phyloP scores from a whole-genome alignment of 169 alveolate genomes.

The Eimeria nieschulzi region DNA sequence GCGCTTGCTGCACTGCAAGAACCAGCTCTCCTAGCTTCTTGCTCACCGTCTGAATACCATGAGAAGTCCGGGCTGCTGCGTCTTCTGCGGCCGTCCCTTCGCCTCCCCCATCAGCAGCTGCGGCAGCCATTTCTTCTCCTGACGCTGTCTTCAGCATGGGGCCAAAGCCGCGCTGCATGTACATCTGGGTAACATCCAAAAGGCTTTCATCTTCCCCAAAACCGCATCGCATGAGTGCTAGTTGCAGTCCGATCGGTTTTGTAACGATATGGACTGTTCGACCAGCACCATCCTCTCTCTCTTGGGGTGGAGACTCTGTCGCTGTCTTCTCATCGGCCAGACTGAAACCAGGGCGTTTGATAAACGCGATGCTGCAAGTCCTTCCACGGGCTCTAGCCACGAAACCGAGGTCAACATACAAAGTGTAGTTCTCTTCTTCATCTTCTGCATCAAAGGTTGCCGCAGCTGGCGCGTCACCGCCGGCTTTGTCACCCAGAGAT shows the following conservation, averaged over 20 bases:
- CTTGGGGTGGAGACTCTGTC: background rate
- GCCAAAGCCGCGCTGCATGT: slow-evolving; percentile 80
- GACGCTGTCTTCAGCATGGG: slow-evolving; percentile 73
- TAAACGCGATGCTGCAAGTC: slow-evolving; percentile 77
- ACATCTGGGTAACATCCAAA: slow-evolving; percentile 78
- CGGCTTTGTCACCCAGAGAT: background rate
- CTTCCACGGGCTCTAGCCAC: slow-evolving; percentile 33
- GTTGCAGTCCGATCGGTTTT: slow-evolving; percentile 64
- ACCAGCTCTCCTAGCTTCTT: slow-evolving; percentile 89
- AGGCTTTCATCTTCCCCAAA: slow-evolving; percentile 78
- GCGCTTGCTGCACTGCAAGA: slow-evolving; percentile 92
- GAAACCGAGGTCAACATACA: slow-evolving; percentile 56
- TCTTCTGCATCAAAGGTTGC: slow-evolving; percentile 51
- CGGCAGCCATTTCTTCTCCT: slow-evolving; percentile 54
- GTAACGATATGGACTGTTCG: slow-evolving; percentile 9
- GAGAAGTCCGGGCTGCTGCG: slow-evolving; percentile 29
- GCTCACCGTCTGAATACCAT: slow-evolving; percentile 81
- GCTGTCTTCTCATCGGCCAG: slow-evolving; percentile 73
- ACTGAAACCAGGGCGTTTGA: slow-evolving; percentile 78
- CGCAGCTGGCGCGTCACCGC: slow-evolving; percentile 15
- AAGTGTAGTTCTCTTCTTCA: slow-evolving; percentile 34
- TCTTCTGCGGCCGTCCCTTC: slow-evolving; percentile 38
- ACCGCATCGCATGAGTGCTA: slow-evolving; percentile 76
- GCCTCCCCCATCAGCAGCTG: slow-evolving; percentile 61
- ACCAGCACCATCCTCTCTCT: background rate